Evolutionary conservation across 768 basidiomycete genomes (phyloP).

Genomic region (Candolleomyces efflorescens): DNA sequence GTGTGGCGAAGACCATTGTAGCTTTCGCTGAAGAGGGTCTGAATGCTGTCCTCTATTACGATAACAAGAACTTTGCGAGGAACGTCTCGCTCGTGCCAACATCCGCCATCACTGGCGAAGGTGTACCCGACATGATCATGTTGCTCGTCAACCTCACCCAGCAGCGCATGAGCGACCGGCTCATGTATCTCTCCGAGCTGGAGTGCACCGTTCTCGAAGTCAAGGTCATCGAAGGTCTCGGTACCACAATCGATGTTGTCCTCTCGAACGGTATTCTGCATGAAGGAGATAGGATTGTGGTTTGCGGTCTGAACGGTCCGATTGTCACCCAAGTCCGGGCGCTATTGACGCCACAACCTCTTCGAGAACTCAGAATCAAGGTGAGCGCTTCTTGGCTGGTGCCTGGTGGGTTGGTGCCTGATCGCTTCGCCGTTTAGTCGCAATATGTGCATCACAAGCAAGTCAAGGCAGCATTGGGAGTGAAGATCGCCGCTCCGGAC

Average conservation of each 20-base stretch:
- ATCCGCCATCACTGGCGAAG: slow-evolving; percentile 97
- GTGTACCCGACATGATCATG: slow-evolving; percentile 99
- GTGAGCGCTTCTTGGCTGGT: slow-evolving; percentile 36
- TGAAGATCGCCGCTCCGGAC: slow-evolving; percentile 93
- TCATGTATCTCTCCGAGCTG: slow-evolving; percentile 97
- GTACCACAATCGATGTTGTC: slow-evolving; percentile 96
- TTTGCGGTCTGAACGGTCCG: slow-evolving; percentile 96
- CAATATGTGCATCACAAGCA: slow-evolving; percentile 96
- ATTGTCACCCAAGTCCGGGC: slow-evolving; percentile 95
- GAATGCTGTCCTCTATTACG: slow-evolving; percentile 93
- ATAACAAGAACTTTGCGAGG: slow-evolving; percentile 92
- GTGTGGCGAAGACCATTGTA: slow-evolving; percentile 76
- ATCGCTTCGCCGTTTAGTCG: slow-evolving; percentile 52
- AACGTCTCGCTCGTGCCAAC: slow-evolving; percentile 97
- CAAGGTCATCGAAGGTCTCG: slow-evolving; percentile 96
- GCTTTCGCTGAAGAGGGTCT: slow-evolving; percentile 98
- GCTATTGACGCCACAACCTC: slow-evolving; percentile 90
- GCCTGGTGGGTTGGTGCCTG: slow-evolving; percentile 9
- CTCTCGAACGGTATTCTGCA: slow-evolving; percentile 89
- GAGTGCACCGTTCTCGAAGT: slow-evolving; percentile 99
- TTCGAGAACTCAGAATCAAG: slow-evolving; percentile 95
- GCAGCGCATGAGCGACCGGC: slow-evolving; percentile 92
- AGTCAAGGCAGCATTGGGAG: slow-evolving; percentile 94
- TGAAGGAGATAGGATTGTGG: slow-evolving; percentile 91
- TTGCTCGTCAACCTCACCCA: slow-evolving; percentile 95